Conservation (phyloP, 2,329 filamentous ascomycete species). For the Paraconiothyrium brasiliense region DNA sequence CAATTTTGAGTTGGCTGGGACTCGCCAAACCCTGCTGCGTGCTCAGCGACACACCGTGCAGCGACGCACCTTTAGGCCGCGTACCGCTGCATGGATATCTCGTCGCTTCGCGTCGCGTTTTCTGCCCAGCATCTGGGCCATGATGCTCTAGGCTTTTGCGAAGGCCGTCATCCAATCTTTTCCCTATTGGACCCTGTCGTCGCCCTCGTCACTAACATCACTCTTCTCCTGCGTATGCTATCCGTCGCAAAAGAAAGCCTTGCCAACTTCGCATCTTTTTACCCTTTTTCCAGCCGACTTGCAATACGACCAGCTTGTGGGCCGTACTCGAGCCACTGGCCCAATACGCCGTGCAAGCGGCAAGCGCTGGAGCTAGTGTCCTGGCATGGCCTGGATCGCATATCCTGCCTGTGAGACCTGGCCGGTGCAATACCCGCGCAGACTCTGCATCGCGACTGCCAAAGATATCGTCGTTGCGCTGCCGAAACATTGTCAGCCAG, state of each 20-base stretch:
- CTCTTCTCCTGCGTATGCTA: neutral
- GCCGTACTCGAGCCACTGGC: neutral
- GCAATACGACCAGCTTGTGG: neutral
- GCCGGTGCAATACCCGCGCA: neutral
- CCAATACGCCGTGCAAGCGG: neutral
- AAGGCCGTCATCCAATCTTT: constrained; percentile 16
- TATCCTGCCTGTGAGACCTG: neutral
- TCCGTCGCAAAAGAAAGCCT: constrained; percentile 22
- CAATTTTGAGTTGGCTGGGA: constrained; percentile 27
- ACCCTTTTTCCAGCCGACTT: neutral
- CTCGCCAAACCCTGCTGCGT: constrained; percentile 46
- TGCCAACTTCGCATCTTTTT: constrained; percentile 16
- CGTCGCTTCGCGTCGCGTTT: constrained; percentile 34
- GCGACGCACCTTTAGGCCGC: constrained; percentile 44
- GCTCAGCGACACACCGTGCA: constrained; percentile 36
- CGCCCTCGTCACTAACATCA: constrained; percentile 18
- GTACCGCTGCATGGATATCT: constrained; percentile 23
- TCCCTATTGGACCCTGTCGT: constrained; percentile 23
- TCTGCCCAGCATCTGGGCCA: constrained; percentile 24
- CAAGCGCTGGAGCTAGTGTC: neutral
- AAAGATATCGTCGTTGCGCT: constrained; percentile 14
- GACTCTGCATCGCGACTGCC: constrained; percentile 17
- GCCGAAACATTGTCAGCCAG: constrained; percentile 33
- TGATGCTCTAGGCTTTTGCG: constrained; percentile 20
- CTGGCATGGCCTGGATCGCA: neutral